Percentiles rank a stretch among this genome's conserved stretches.
phyloP scores from a whole-genome alignment of 805 yeast genomes.

The Kazachstania bromeliacearum region DNA sequence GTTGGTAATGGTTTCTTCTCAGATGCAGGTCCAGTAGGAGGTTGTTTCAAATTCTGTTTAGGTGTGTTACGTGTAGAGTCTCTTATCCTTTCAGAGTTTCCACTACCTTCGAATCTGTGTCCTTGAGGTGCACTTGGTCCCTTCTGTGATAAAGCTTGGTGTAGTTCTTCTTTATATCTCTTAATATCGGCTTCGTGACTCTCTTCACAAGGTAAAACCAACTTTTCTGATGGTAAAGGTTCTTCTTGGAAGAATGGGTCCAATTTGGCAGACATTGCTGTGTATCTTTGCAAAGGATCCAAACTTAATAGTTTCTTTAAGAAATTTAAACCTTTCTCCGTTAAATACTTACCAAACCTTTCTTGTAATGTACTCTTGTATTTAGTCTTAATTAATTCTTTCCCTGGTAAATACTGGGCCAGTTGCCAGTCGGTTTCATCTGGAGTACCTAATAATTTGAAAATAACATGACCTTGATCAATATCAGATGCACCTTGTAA shows the following conservation, averaged over 20 bases:
- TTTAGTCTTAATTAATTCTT: constrained; percentile 30
- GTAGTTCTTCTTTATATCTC: constrained; percentile 39
- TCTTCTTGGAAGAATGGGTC: constrained; percentile 58
- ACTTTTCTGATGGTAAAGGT: constrained; percentile 55
- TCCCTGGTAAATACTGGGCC: constrained; percentile 45
- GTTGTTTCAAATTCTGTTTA: neutral
- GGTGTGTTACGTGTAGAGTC: neutral
- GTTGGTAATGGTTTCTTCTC: too few species aligned
- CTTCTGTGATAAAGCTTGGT: constrained; percentile 25
- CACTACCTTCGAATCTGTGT: constrained; percentile 15
- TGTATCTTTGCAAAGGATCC: constrained; percentile 64
- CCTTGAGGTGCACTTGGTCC: constrained; percentile 30
- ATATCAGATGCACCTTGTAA: constrained; percentile 77
- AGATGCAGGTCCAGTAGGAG: constrained; percentile 5
- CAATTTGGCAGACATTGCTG: constrained; percentile 68
- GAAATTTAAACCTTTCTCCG: constrained; percentile 40
- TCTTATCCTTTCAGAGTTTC: neutral
- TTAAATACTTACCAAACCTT: constrained; percentile 37
- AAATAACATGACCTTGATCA: constrained; percentile 79
- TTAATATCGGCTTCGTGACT: constrained; percentile 82
- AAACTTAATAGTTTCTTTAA: constrained; percentile 53
- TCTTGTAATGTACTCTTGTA: constrained; percentile 37
- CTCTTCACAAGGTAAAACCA: constrained; percentile 65
- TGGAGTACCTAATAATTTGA: constrained; percentile 78
- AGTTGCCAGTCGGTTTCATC: constrained; percentile 50